phyloP scores from a whole-genome alignment of 495 filamentous ascomycete species.

The Neurospora terricola region DNA sequence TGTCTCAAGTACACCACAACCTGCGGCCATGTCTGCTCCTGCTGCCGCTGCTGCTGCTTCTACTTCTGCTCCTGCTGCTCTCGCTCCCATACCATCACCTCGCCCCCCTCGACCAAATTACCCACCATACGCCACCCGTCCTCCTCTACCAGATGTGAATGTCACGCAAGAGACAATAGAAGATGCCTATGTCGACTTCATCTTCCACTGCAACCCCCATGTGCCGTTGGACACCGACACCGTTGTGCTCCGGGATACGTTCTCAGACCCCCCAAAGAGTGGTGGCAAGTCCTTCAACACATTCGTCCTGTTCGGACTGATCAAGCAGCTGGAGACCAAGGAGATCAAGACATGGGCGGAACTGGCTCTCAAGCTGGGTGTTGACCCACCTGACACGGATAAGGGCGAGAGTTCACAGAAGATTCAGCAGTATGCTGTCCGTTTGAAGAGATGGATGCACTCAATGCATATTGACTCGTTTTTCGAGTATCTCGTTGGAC shows the following conservation, averaged over 20 bases:
- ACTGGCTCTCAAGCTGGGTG: slow-evolving; percentile 78
- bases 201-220: slow-evolving; percentile 84
- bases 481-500: slow-evolving; percentile 80
- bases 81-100: not conserved
- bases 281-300: slow-evolving; percentile 89
- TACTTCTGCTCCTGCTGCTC: not conserved
- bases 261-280: slow-evolving; percentile 78
- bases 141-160: slow-evolving; percentile 53
- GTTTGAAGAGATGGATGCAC: slow-evolving; percentile 96
- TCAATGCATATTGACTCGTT: slow-evolving; percentile 97
- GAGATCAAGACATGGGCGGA: slow-evolving; percentile 97
- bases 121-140: slow-evolving; percentile 9
- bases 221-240: slow-evolving; percentile 64
- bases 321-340: slow-evolving; percentile 70
- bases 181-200: slow-evolving; percentile 78
- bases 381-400: slow-evolving; percentile 72
- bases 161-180: slow-evolving; percentile 70
- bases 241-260: slow-evolving; percentile 63
- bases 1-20: not conserved
- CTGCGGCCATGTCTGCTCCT: not conserved
- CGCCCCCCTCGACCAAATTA: not conserved
- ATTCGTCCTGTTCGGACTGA: slow-evolving; percentile 70
- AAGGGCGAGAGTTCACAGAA: slow-evolving; percentile 94
- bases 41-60: not conserved
- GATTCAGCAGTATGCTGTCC: slow-evolving; percentile 93